Conservation (phyloP, 441 rosid genomes). For the Kokia cookei region DNA sequence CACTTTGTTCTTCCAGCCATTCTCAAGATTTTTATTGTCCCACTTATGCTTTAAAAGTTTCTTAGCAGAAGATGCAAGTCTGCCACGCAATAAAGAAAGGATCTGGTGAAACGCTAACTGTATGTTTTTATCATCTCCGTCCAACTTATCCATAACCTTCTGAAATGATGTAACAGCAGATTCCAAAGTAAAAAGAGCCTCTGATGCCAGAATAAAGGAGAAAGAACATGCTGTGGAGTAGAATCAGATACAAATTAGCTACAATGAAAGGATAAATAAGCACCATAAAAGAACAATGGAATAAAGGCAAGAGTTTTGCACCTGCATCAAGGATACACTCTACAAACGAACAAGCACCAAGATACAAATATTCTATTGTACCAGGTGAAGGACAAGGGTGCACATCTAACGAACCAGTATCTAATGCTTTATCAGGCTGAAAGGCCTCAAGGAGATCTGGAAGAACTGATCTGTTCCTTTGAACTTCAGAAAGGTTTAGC, state of each 20-base stretch:
- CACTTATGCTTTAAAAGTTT: slow-evolving; percentile 60
- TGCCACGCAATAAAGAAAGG: slow-evolving; percentile 34
- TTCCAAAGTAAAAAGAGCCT: slow-evolving; percentile 61
- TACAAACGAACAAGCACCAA: slow-evolving; percentile 56
- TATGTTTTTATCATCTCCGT: slow-evolving; percentile 26
- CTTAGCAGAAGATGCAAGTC: slow-evolving; percentile 62
- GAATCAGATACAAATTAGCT: slow-evolving; percentile 11
- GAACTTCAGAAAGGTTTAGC: slow-evolving; percentile 49
- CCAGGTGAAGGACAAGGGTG: slow-evolving; percentile 48
- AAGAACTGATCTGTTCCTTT: slow-evolving; percentile 40
- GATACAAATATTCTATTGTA: slow-evolving; percentile 55
- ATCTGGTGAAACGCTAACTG: slow-evolving; percentile 22
- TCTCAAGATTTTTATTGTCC: slow-evolving; percentile 48
- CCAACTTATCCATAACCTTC: slow-evolving; percentile 32
- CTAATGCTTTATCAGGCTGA: slow-evolving; percentile 40
- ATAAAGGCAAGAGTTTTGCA: slow-evolving; percentile 18
- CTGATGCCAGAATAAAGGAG: slow-evolving; percentile 66
- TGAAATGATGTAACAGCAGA: slow-evolving; percentile 44
- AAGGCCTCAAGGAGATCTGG: slow-evolving; percentile 60
- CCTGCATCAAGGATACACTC: slow-evolving; percentile 61
- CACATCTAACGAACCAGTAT: slow-evolving; percentile 28
- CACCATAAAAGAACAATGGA: slow-evolving; percentile 1
- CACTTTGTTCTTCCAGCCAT: slow-evolving; percentile 78
- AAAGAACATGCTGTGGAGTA: slow-evolving; percentile 60
- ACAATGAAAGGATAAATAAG: neutral